Conservation (phyloP, 495 filamentous ascomycete species). For the Aspergillus nidulans region DNA sequence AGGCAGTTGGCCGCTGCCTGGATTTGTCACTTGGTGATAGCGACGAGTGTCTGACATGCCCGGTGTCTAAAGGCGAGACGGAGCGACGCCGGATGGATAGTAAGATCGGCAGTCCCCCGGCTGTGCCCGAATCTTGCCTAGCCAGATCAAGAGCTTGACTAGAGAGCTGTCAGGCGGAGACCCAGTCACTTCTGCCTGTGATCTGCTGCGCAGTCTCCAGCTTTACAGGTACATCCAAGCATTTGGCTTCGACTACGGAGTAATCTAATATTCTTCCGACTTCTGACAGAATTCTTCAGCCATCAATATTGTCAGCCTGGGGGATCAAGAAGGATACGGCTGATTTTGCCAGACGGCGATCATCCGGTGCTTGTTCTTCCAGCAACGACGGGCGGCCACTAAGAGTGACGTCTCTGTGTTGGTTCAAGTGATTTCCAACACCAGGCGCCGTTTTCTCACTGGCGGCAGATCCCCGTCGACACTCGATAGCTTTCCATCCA, state of each 20-base stretch:
- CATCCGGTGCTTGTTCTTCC: conserved; percentile 2
- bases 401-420: not conserved
- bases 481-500: not conserved
- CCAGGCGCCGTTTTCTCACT: not conserved
- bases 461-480: not conserved
- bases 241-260: not conserved
- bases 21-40: too few species aligned
- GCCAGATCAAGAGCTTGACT: not conserved
- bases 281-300: not conserved
- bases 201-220: too few species aligned
- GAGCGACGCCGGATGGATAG: too few species aligned
- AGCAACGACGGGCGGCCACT: not conserved
- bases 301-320: not conserved
- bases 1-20: too few species aligned
- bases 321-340: not conserved
- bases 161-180: not conserved
- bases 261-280: not conserved
- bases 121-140: not conserved
- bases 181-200: too few species aligned
- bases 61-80: too few species aligned
- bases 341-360: not conserved
- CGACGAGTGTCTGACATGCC: too few species aligned
- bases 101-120: not conserved
- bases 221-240: not conserved
- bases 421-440: not conserved